These are phyloP conservation scores for Blastobotrys malaysiensis DNA, from an alignment of 1,139 yeast genomes.

Conservation along the genomic window DNA sequence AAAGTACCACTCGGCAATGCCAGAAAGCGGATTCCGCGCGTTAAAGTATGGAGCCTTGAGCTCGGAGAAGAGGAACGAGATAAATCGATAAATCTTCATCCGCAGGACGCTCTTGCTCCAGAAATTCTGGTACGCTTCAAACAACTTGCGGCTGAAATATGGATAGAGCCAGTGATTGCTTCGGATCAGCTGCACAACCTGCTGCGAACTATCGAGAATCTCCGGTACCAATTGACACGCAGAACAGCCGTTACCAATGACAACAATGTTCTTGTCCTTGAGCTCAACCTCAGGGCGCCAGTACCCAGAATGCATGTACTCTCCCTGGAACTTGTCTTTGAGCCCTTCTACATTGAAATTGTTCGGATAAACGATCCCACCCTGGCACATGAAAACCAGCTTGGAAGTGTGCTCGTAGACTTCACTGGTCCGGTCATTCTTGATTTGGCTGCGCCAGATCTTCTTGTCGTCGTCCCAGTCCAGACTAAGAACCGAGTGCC, in stretches of 20 bases:
- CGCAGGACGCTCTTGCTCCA: conserved; percentile 12
- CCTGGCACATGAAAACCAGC: conserved; percentile 22
- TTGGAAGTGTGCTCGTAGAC: conserved; percentile 16
- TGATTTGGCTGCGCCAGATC: conserved; percentile 21
- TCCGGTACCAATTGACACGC: conserved; percentile 31
- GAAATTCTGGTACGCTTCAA: conserved; percentile 1
- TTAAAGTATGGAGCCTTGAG: conserved; percentile 12
- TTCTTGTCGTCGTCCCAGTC: conserved; percentile 25
- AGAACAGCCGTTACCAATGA: conserved; percentile 30
- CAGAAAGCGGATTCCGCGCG: conserved; percentile 6
- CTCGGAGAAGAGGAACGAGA: conserved; percentile 8
- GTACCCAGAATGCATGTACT: conserved; percentile 23
- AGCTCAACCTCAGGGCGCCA: conserved; percentile 24
- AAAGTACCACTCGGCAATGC: conserved; percentile 2
- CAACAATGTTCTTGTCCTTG: conserved; percentile 25
- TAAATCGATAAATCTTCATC: conserved; percentile 5
- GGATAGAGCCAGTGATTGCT: conserved; percentile 19
- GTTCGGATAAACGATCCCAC: conserved; percentile 23
- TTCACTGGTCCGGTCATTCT: conserved; percentile 24
- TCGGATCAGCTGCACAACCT: conserved; percentile 20
- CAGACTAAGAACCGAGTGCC: conserved; percentile 19
- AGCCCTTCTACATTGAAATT: conserved; percentile 24
- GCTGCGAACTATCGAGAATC: conserved; percentile 14
- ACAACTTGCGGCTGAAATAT: conserved; percentile 2
- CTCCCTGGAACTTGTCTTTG: conserved; percentile 29